Conservation (phyloP, 2,329 filamentous ascomycete genomes). For the Endothia cerciana region DNA sequence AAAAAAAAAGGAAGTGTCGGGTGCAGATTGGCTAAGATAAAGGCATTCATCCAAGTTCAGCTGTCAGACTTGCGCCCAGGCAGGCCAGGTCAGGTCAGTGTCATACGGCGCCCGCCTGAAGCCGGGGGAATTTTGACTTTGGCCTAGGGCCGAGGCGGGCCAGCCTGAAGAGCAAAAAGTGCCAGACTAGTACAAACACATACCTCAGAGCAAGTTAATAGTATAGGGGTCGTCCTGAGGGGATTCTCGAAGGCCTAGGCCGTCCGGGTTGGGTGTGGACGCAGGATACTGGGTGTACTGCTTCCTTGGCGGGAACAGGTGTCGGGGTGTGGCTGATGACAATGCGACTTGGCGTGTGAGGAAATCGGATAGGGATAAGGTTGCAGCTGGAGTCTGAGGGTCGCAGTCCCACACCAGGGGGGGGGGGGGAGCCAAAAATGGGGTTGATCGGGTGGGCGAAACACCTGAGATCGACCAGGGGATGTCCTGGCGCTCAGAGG, state of each 20-base stretch:
- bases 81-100: slow-evolving; percentile 5
- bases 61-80: slow-evolving; percentile 23
- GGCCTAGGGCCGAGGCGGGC: not conserved
- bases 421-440: slow-evolving; percentile 21
- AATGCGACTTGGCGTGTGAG: slow-evolving; percentile 22
- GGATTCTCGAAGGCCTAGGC: not conserved
- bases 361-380: slow-evolving; percentile 26
- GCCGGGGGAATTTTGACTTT: slow-evolving; percentile 18
- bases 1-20: slow-evolving; percentile 21
- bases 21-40: slow-evolving; percentile 29
- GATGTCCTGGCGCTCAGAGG: slow-evolving; percentile 14
- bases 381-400: slow-evolving; percentile 28
- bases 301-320: slow-evolving; percentile 4
- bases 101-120: slow-evolving; percentile 14
- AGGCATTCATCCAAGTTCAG: slow-evolving; percentile 24
- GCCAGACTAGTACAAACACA: slow-evolving; percentile 18
- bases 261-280: not conserved
- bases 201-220: not conserved
- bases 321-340: slow-evolving; percentile 17
- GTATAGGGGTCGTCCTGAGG: not conserved
- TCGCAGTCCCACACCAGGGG: slow-evolving; percentile 27
- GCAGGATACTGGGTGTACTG: not conserved
- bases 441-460: slow-evolving; percentile 18
- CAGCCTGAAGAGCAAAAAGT: not conserved
- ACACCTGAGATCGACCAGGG: slow-evolving; percentile 27